Evolutionary conservation across 2,329 filamentous ascomycete species (phyloP).

Genomic region (Beauveria varroae): DNA sequence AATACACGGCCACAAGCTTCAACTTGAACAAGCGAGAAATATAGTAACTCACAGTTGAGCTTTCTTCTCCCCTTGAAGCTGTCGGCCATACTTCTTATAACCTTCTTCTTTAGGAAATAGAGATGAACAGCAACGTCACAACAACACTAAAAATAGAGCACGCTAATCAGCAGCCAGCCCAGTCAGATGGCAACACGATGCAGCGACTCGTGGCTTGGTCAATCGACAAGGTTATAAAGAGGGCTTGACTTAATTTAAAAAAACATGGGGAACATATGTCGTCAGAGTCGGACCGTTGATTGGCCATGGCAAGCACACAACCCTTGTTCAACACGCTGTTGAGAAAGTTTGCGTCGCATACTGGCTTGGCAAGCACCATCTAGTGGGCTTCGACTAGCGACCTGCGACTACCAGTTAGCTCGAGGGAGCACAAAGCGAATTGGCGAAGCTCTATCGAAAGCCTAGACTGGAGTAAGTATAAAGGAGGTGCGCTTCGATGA

Average conservation of each 20-base stretch:
- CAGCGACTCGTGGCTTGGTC: background rate
- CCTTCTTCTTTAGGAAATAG: conserved; percentile 2
- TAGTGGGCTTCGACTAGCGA: background rate
- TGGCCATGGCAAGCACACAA: background rate
- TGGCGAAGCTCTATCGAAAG: background rate
- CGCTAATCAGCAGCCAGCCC: background rate
- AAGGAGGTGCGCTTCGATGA: background rate
- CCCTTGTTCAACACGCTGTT: background rate
- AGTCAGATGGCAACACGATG: background rate
- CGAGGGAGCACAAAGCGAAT: background rate
- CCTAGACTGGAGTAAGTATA: background rate
- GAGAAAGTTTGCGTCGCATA: background rate
- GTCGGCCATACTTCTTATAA: background rate
- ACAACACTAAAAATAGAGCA: background rate
- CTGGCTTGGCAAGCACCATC: background rate
- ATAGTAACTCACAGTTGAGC: background rate
- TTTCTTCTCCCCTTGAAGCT: background rate
- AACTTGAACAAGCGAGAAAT: background rate
- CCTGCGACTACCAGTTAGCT: conserved; percentile 2
- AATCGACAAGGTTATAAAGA: background rate
- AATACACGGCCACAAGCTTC: background rate
- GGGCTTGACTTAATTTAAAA: background rate
- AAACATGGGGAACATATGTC: background rate
- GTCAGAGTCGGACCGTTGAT: background rate
- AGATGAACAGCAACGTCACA: background rate